Base-by-base conservation (phyloP, 768 basidiomycete species). In the Pholiota conissans region DNA sequence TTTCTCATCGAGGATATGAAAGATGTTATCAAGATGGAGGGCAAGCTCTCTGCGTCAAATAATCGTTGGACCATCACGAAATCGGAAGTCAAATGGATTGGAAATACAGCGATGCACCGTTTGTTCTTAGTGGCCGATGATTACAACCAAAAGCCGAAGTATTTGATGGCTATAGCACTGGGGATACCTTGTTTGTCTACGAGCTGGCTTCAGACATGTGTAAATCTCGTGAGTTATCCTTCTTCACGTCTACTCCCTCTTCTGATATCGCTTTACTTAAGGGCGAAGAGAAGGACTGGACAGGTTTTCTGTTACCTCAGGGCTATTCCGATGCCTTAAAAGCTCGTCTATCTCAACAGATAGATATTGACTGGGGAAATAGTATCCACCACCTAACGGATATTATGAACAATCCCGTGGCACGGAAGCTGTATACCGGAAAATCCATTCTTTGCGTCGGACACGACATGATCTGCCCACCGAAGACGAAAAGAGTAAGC, bases 161-260 rank as follows among this genome's bases (percentile, higher is more conserved):
- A 83, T 65, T 75, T 96, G 52, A 79, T 87, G 3, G 90, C 93
- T 5, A 80, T 98, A 30, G 93, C 91, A 0, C 75, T 94, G 37
- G 94, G 94, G 10, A 85, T 97, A 51, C 95, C 95, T 3, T 94
- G 91, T 62, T 65, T 97, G 24, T 80, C 79, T 1, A 68, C 78
- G 5, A 72, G 77, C 10, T 94, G 86, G 83, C 67, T 89, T 28
- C 60, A 74, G 30, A 71, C 76, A 24, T 75, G 73, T 10, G 65
- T 77, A 16, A 59, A 68, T 56, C 56, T 35, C 50, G 75, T 74
- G 57, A 68, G 76, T 45, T 2, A 26, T n/a, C 26, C 20, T 47
- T 32, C 5, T 42, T 37, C 40, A 51, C 29, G 20, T 42, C 50
- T 30, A 3, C 9, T 20, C 56, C 16, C 52, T 5, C 58, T 35